phyloP scores from a whole-genome alignment of 208 protist species.

The Wallacemonas rigidus region DNA sequence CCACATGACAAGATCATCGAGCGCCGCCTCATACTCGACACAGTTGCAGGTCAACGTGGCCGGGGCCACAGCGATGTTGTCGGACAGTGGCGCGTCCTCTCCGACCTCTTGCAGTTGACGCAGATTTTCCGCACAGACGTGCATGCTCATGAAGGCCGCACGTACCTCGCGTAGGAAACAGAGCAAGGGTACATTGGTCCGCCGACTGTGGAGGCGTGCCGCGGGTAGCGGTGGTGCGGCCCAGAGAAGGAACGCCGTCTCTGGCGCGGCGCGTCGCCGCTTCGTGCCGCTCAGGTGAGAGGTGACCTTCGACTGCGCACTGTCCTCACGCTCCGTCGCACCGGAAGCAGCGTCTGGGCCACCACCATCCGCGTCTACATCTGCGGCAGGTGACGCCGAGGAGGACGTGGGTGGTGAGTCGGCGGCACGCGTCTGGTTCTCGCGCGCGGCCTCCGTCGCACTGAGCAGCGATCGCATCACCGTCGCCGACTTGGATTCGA shows the following conservation, averaged over 20 bases:
- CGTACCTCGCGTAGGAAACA: slow-evolving; percentile 53
- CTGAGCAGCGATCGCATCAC: slow-evolving; percentile 8
- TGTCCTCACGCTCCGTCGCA: background rate
- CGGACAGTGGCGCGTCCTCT: background rate
- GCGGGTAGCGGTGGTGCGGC: slow-evolving; percentile 28
- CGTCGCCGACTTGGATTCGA: slow-evolving; percentile 11
- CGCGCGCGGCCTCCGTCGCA: background rate
- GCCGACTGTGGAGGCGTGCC: slow-evolving; percentile 32
- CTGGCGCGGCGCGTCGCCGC: background rate
- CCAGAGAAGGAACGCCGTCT: slow-evolving; percentile 7
- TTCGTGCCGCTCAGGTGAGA: slow-evolving; percentile 10
- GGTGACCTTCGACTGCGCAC: background rate
- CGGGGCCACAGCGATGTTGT: background rate
- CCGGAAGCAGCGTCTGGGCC: too few relatives aligned
- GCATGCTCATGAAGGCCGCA: slow-evolving; percentile 14
- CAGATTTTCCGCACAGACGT: slow-evolving; percentile 5
- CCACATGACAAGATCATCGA: slow-evolving; percentile 15
- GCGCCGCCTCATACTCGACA: slow-evolving; percentile 13
- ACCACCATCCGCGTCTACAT: too few relatives aligned
- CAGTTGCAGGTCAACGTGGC: slow-evolving; percentile 8
- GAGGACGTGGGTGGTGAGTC: too few relatives aligned
- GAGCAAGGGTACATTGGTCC: slow-evolving; percentile 51
- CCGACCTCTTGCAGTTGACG: background rate
- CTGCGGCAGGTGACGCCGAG: too few relatives aligned
- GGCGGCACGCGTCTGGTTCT: background rate